phyloP scores from a whole-genome alignment of 2,329 filamentous ascomycete species.

The Botrytis squamosa region DNA sequence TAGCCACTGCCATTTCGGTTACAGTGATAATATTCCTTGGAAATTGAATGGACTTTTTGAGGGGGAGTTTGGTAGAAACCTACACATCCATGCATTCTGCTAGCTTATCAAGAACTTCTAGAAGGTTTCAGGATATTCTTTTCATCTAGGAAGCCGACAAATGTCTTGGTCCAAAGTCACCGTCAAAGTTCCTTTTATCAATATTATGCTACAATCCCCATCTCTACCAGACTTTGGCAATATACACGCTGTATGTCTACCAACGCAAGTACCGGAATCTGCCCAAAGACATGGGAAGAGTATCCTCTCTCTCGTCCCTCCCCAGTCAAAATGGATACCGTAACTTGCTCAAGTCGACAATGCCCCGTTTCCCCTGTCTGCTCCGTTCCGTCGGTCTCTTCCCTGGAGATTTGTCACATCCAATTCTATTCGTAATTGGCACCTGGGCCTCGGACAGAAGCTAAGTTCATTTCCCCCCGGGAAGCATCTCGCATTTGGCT shows the following conservation, averaged over 20 bases:
- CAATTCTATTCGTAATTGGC: conserved; percentile 12
- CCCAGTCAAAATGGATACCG: background rate
- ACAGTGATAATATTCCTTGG: background rate
- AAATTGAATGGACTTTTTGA: background rate
- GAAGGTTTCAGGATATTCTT: conserved; percentile 6
- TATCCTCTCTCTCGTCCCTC: background rate
- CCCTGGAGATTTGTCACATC: background rate
- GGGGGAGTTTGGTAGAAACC: background rate
- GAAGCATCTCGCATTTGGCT: conserved; percentile 16
- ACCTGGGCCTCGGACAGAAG: conserved; percentile 10
- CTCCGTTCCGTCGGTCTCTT: background rate
- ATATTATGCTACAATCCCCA: background rate
- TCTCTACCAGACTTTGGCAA: background rate
- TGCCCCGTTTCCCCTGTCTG: background rate
- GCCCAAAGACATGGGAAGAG: background rate
- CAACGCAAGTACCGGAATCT: background rate
- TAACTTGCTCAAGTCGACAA: background rate
- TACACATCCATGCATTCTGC: background rate
- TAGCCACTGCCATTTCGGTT: conserved; percentile 7
- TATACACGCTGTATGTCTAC: background rate
- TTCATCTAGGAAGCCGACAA: background rate
- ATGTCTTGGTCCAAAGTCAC: background rate
- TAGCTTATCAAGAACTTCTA: conserved; percentile 16
- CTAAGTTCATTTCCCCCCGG: conserved; percentile 6
- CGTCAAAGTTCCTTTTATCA: background rate